These are phyloP conservation scores for Phialophora chinensis DNA, from an alignment of 2,329 filamentous ascomycete genomes.

Conservation along the genomic window DNA sequence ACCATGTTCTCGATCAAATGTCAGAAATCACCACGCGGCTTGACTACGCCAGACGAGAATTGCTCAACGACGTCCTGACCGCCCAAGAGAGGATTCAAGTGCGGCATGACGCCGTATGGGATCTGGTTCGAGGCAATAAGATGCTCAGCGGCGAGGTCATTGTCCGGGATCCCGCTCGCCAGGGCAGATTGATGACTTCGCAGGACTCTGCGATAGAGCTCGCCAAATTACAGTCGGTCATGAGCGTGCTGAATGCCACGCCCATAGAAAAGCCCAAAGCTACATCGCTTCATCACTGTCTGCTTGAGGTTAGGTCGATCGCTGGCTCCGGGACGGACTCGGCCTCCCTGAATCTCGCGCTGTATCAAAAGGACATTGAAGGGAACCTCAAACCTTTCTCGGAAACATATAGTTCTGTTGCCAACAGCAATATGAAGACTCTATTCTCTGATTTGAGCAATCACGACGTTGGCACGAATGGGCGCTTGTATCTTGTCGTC, in stretches of 20 bases:
- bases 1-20: conserved; percentile 79
- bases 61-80: conserved; percentile 93
- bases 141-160: conserved; percentile 92
- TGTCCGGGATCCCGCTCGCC: conserved; percentile 82
- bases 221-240: conserved; percentile 88
- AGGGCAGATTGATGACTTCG: conserved; percentile 84
- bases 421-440: conserved; percentile 75
- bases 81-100: conserved; percentile 78
- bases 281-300: conserved; percentile 64
- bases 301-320: conserved; percentile 84
- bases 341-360: conserved; percentile 75
- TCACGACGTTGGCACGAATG: conserved; percentile 69
- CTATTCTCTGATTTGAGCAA: conserved; percentile 86
- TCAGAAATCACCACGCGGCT: conserved; percentile 80
- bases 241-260: conserved; percentile 89
- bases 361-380: conserved; percentile 73
- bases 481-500: conserved; percentile 79
- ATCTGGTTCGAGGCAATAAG: conserved; percentile 92
- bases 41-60: conserved; percentile 83
- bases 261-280: conserved; percentile 72
- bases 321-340: conserved; percentile 76
- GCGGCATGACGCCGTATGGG: conserved; percentile 92
- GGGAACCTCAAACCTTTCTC: conserved; percentile 72
- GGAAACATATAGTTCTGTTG: conserved; percentile 75
- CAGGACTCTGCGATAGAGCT: conserved; percentile 93